These are phyloP conservation scores for Starmerella riodocensis DNA, from an alignment of 805 yeast species.

Conservation along the genomic window DNA sequence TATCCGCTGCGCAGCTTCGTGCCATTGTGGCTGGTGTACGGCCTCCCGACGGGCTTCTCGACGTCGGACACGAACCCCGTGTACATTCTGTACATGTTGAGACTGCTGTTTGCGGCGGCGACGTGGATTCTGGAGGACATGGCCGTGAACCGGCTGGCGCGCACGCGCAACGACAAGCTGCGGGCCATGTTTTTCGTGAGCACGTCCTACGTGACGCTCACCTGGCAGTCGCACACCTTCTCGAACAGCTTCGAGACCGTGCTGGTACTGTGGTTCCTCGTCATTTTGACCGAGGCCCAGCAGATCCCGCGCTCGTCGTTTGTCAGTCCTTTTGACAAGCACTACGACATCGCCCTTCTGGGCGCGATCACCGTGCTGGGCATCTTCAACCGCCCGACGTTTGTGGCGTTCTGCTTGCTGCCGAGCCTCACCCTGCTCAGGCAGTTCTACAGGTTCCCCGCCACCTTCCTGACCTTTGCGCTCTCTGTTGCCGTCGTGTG, in stretches of 20 bases:
- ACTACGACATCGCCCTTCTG: slow-evolving; percentile 31
- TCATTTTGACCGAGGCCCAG: slow-evolving; percentile 34
- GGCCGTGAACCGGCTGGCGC: slow-evolving; percentile 38
- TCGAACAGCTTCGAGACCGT: slow-evolving; percentile 68
- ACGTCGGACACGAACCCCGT: slow-evolving; percentile 33
- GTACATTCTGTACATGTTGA: slow-evolving; percentile 39
- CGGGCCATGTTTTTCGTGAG: slow-evolving; percentile 32
- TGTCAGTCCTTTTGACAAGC: slow-evolving; percentile 20
- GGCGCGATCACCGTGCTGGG: slow-evolving; percentile 54
- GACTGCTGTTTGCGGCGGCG: slow-evolving; percentile 35
- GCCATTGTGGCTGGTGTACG: slow-evolving; percentile 55
- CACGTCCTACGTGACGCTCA: slow-evolving; percentile 57
- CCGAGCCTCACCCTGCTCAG: slow-evolving; percentile 42
- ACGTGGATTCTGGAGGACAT: slow-evolving; percentile 30
- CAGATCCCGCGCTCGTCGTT: slow-evolving; percentile 12
- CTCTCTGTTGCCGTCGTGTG: slow-evolving; percentile 31
- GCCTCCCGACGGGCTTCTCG: slow-evolving; percentile 42
- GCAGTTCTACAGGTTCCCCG: slow-evolving; percentile 30
- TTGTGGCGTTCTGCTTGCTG: slow-evolving; percentile 55
- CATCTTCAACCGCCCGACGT: slow-evolving; percentile 72
- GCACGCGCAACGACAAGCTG: slow-evolving; percentile 37
- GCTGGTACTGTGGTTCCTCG: slow-evolving; percentile 38
- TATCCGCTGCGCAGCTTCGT: slow-evolving; percentile 58
- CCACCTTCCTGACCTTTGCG: slow-evolving; percentile 26
- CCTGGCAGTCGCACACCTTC: slow-evolving; percentile 74